Evolutionary conservation across 2,329 filamentous ascomycete genomes (phyloP), one percentile per base, ranked within the genome.

Genomic region (Fusarium sambucinum): DNA sequence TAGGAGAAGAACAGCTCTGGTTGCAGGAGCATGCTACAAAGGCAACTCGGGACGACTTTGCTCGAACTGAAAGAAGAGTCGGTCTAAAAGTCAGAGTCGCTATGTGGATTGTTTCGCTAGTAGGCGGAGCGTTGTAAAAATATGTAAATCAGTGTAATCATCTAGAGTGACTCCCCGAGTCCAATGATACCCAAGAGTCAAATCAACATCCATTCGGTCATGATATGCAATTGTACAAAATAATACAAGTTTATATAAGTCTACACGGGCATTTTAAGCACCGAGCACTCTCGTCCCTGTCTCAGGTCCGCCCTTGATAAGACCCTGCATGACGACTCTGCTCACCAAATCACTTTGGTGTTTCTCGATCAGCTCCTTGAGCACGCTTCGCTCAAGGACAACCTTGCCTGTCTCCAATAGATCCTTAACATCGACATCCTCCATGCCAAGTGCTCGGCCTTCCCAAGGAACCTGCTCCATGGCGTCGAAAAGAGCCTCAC

Each of bases 381-480:
- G 84, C 35, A 95, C 95, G 41, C 83, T 81, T 78, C 91, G 88
- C 86, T 99, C 96, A 74, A 99, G 89, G 63, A 99, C 89, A 63
- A 99, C 83, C 74, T 94, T 89, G 55, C 92, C 92, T 55, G 90
- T 89, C 82, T 96, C 92, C 70, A 99, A 81, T 68, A 99, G 80
- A 78, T 98, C 92, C 86, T 98, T 99, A 66, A 99, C 93, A 80
- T 98, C 96, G 35, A 99, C 93, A 66, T 97, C 91, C n/a, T 86
- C 82, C 61, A 90, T 83, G 59, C 87, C 86, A 71, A 94, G 82
- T 11, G 90, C 90, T 57, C 89, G 87, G 21, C 92, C 93, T 65
- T 94, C 86, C 74, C 87, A 82, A 11, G 86, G 87, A 65, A 90
- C 80, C 61, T 87, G 81, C 52, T 86, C 85, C 76, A 97, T 83